Evolutionary conservation across 345 rosid species (phyloP).

Genomic region (Bruguiera sexangula): DNA sequence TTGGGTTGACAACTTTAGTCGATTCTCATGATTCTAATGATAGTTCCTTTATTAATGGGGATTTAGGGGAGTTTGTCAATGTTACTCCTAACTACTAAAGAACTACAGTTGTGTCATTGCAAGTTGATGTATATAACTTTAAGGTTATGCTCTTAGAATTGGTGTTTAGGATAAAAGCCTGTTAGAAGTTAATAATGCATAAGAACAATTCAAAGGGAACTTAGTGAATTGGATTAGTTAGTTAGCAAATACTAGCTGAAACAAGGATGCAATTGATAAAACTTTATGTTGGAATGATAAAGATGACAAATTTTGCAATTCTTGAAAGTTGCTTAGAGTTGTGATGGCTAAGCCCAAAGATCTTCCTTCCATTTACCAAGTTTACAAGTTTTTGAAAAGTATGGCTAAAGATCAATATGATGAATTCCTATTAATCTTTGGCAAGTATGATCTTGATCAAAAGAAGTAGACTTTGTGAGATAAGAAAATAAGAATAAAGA

Average conservation of each 20-base stretch:
- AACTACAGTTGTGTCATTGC: conserved; percentile 60
- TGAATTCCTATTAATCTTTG: conserved; percentile 26
- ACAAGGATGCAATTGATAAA: conserved; percentile 47
- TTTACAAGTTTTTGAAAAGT: conserved; percentile 56
- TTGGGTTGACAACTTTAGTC: conserved; percentile 63
- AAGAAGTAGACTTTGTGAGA: conserved; percentile 15
- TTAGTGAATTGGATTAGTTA: conserved; percentile 70
- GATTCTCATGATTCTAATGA: conserved; percentile 39
- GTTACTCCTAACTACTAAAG: conserved; percentile 68
- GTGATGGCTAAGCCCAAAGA: conserved; percentile 61
- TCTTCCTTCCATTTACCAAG: conserved; percentile 70
- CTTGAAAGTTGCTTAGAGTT: conserved; percentile 52
- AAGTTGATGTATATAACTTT: conserved; percentile 76
- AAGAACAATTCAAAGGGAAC: conserved; percentile 56
- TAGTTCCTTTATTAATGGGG: conserved; percentile 49
- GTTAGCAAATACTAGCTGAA: conserved; percentile 42
- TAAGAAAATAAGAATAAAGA: not conserved
- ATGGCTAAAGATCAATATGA: conserved; percentile 20
- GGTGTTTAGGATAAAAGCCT: conserved; percentile 60
- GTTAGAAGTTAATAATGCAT: conserved; percentile 29
- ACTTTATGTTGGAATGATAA: conserved; percentile 45
- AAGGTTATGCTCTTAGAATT: conserved; percentile 81
- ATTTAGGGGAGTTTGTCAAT: conserved; percentile 71
- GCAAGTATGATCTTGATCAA: not conserved
- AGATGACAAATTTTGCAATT: conserved; percentile 62